phyloP scores from a whole-genome alignment of 306 rosid genomes.

The Hylodesmum podocarpum region DNA sequence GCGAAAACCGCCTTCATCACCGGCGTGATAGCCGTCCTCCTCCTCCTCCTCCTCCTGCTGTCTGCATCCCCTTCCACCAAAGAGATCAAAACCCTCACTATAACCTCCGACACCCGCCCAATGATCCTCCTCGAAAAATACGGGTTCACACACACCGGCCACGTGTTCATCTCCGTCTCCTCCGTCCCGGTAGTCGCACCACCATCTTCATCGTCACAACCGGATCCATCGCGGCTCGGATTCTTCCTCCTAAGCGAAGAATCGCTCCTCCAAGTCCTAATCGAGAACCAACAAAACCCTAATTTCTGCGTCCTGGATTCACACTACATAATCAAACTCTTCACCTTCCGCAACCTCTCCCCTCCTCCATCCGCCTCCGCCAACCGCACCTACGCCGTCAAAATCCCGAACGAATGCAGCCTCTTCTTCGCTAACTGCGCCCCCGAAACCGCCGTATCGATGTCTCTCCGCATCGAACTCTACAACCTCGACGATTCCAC shows the following conservation, averaged over 20 bases:
- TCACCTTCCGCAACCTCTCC: conserved; percentile 69
- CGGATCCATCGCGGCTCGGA: conserved; percentile 58
- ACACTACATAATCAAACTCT: conserved; percentile 44
- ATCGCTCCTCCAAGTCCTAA: conserved; percentile 70
- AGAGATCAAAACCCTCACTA: conserved; percentile 76
- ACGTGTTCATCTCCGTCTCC: conserved; percentile 52
- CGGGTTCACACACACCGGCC: conserved; percentile 85
- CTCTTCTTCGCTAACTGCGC: conserved; percentile 87
- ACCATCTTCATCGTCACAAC: background rate
- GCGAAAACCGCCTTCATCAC: conserved; percentile 29
- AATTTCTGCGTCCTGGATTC: conserved; percentile 75
- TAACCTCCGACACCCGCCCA: conserved; percentile 62
- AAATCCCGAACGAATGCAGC: conserved; percentile 66
- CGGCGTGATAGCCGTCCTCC: conserved; percentile 38
- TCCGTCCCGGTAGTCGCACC: conserved; percentile 47
- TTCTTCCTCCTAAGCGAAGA: conserved; percentile 89
- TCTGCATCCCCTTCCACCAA: conserved; percentile 50
- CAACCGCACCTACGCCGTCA: conserved; percentile 47
- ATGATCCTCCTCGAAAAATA: conserved; percentile 87
- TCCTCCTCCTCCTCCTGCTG: conserved; percentile 31
- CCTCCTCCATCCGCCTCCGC: conserved; percentile 68
- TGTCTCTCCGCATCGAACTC: conserved; percentile 70
- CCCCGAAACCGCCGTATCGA: conserved; percentile 62
- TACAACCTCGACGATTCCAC: conserved; percentile 65
- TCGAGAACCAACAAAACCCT: conserved; percentile 82